Evolutionary conservation across 1,139 yeast species (phyloP), one percentile per base, ranked within the genome.

Genomic region (Saccharomyces pastorianus): DNA sequence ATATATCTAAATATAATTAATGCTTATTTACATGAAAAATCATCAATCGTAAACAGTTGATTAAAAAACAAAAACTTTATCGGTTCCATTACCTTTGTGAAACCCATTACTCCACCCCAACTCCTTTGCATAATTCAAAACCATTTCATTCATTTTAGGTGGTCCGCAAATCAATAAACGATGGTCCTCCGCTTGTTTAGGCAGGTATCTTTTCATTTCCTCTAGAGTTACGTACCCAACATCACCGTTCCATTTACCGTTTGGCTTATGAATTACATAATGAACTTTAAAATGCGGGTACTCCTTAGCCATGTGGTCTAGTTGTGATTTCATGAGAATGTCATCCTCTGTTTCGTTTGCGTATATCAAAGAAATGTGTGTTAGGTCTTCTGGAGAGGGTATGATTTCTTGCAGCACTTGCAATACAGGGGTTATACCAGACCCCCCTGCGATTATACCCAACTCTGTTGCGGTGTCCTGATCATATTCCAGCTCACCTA

Each of bases 381-480:
- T 85, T 47, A 67, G 48, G 66, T 85, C 91, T 53, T 78, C 82
- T 7, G 88, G 83, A 44, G 84, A 81, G 29, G 90, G 85, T 56
- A 85, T 80, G 41, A 79, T 70, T 53, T 82, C 81, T 55, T 70
- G 68, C 49, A 79, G 73, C 9, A 86, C 85, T 67, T 86, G 90
- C 58, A 86, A 75, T 64, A 85, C 82, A 23, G 95, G 93, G n/a
- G 95, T 85, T 56, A 86, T 84, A 53, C 93, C 93, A 0, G 90
- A 81, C 14, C 93, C 93, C 61, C 91, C 93, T n/a, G 91, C 91
- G 61, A 86, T 76, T 73, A 86, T 76, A 13, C 83, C 84, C 58
- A 86, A 76, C 56, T 81, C 79, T 57, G 78, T 78, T 47, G 82
- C 83, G 75, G 81, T 78, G 65, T 84, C 84, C 26, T 82, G 69